Conservation (phyloP, 495 filamentous ascomycete species). For the Aspergillus sclerotiicarbonarius region DNA sequence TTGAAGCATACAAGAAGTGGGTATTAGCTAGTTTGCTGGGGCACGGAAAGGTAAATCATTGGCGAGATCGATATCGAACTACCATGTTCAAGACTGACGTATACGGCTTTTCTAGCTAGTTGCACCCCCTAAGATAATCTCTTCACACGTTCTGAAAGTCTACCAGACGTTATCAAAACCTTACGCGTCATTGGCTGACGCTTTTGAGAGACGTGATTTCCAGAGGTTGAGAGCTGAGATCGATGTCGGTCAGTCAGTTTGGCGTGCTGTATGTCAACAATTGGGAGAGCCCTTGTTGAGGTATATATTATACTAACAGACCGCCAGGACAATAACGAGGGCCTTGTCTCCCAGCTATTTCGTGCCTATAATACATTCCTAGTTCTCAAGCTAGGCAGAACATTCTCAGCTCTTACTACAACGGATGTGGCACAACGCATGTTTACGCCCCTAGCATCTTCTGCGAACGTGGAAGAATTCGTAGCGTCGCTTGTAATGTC, state of each 20-base stretch:
- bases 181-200: slow-evolving; percentile 65
- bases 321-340: slow-evolving; percentile 55
- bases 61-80: slow-evolving; percentile 9
- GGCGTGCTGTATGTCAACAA: slow-evolving; percentile 55
- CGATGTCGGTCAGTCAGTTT: slow-evolving; percentile 52
- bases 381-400: slow-evolving; percentile 42
- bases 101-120: slow-evolving; percentile 26
- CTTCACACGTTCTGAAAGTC: slow-evolving; percentile 49
- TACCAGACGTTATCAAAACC: slow-evolving; percentile 62
- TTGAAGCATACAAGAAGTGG: slow-evolving; percentile 94
- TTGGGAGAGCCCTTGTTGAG: neutral
- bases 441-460: slow-evolving; percentile 33
- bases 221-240: slow-evolving; percentile 58
- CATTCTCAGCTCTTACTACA: slow-evolving; percentile 48
- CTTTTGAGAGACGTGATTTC: slow-evolving; percentile 62
- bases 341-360: slow-evolving; percentile 53
- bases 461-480: slow-evolving; percentile 44
- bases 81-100: slow-evolving; percentile 17
- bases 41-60: slow-evolving; percentile 60
- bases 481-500: slow-evolving; percentile 54
- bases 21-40: slow-evolving; percentile 72
- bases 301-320: neutral
- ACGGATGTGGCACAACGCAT: slow-evolving; percentile 37
- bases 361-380: slow-evolving; percentile 45
- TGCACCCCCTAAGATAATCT: slow-evolving; percentile 43